Evolutionary conservation across 257 asterid species (phyloP), one percentile per base, ranked within the genome.

Genomic region (Lavandula angustifolia): DNA sequence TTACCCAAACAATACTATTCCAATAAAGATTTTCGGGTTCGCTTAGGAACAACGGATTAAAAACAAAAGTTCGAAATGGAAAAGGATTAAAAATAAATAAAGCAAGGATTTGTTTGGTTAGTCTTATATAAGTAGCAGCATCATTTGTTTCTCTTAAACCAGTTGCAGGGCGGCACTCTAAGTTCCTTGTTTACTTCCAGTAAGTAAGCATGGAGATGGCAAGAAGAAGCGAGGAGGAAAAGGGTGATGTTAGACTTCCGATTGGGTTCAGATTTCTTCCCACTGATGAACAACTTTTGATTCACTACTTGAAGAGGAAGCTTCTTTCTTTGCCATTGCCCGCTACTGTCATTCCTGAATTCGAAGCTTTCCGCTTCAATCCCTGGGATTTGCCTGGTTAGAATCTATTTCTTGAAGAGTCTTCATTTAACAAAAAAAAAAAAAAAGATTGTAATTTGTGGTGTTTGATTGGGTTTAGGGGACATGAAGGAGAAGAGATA

Each of bases 371-470:
- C 35, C 61, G 51, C 5, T 33, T 75, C 38, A 75, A 54, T 74
- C 86, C 92, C 5, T 66, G 78, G 78, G 84, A 77, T 52, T 74
- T 82, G 48, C 86, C 91, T 67, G 91, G 91, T 83, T 40, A n/a
- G n/a, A n/a, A n/a, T n/a, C n/a, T n/a, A n/a, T n/a, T n/a, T n/a
- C n/a, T n/a, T n/a, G n/a, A n/a, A n/a, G n/a, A n/a, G n/a, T n/a
- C n/a, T n/a, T n/a, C n/a, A n/a, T n/a, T n/a, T n/a, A n/a, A n/a
- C n/a, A n/a, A n/a, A n/a, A n/a, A n/a, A n/a, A n/a, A n/a, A n/a
- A n/a, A n/a, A n/a, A n/a, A 22, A 22, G 27, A 22, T 22, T 22
- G 27, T 22, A 37, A 9, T 3, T 54, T 14, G 38, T 38, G 32
- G 14, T n/a, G 37, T n/a, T 33, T 56, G 18, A 34, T 49, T 44